Evolutionary conservation across 2,329 filamentous ascomycete species (phyloP).

Genomic region (Alternaria sp.): DNA sequence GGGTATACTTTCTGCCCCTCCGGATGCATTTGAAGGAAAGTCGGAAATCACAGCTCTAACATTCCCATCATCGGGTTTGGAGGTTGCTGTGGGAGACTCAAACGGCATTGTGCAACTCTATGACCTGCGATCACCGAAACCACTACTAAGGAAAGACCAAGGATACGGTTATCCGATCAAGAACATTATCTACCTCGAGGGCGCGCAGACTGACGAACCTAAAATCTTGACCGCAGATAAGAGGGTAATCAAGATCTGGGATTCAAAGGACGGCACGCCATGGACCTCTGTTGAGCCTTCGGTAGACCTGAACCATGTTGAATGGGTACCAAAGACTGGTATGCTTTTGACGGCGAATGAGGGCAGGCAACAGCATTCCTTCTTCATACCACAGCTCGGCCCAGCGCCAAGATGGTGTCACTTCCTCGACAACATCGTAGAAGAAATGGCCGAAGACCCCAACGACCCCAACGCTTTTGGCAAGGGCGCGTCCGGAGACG

Average conservation of each 20-base stretch:
- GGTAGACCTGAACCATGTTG: conserved; percentile 93
- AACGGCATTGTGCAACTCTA: conserved; percentile 89
- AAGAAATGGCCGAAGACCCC: conserved; percentile 92
- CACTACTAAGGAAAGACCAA: conserved; percentile 91
- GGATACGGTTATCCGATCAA: conserved; percentile 94
- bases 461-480: conserved; percentile 68
- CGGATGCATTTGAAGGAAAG: conserved; percentile 50
- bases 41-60: conserved; percentile 85
- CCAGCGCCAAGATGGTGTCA: conserved; percentile 95
- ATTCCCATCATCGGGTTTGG: conserved; percentile 84
- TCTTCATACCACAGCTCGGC: conserved; percentile 93
- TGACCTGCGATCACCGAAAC: conserved; percentile 86
- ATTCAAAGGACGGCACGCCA: conserved; percentile 79
- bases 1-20: conserved; percentile 72
- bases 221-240: conserved; percentile 95
- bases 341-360: conserved; percentile 98
- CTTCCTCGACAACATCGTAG: conserved; percentile 96
- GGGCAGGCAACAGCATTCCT: conserved; percentile 91
- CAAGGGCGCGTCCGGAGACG: conserved; percentile 71
- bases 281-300: conserved; percentile 97
- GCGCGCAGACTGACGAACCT: conserved; percentile 71
- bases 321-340: conserved; percentile 89
- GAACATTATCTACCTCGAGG: conserved; percentile 74
- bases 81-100: conserved; percentile 86
- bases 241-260: conserved; percentile 97